Base-by-base conservation (phyloP, 2,329 filamentous ascomycete species). In the Raffaelea ambrosiae region DNA sequence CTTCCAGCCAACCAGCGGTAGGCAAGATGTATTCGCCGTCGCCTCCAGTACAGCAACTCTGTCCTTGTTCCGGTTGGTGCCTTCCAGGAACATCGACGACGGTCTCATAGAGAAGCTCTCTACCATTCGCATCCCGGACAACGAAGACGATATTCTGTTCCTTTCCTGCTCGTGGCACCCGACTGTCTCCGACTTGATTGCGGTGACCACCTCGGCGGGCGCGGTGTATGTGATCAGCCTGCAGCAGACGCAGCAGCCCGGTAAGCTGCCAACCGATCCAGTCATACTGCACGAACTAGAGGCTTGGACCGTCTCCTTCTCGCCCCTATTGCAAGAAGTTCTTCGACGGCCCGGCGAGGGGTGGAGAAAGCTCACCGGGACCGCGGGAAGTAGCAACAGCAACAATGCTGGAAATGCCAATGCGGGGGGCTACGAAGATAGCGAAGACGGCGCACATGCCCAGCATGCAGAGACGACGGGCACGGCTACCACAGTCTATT, bases 11-110 rank as follows among this genome's bases (percentile, higher is more conserved):
- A 59, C 66, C 45, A 53, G 58, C 2, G 62, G 71, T 46, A 57
- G 57, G 8, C 66, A 64, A 44, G 71, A 73, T 26, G 66, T 85
- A 3, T 73, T 95, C 46, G 88, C 81, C 10, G 80, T 84, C 3
- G 87, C 88, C 9, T 87, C 86, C 1, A 95, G 88, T 52, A 87
- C 84, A 1, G 87, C 84, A 0, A 74, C 75, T 0, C 66, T 94
- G 13, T 75, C 75, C 1, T 69, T 91, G 44, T 88, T 84, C 63
- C 69, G 62, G 53, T 66, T 84, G 40, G 58, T 70, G 9, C 71
- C 71, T 41, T 57, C 62, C 14, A 18, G 7, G 3, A 20, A 52
- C 26, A 29, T 13, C 64, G 35, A 56, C 54, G 31, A 42, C 16
- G 42, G 53, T 23, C 62, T 66, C 2, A 48, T 76, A 23, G 57